Conservation (phyloP, 2,329 filamentous ascomycete genomes). For the Pyrenophora seminiperda region DNA sequence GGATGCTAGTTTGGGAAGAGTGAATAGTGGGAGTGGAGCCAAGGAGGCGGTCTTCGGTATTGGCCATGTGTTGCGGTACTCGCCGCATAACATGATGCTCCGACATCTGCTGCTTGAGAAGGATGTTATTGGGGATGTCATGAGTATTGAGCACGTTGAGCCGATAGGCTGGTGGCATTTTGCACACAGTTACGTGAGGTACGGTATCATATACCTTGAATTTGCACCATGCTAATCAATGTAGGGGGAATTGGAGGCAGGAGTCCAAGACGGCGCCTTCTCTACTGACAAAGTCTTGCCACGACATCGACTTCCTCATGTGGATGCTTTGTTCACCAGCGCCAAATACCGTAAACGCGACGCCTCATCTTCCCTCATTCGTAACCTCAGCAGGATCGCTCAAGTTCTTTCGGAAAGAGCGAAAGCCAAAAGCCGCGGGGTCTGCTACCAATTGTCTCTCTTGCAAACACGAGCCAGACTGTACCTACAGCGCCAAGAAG, state of each 20-base stretch:
- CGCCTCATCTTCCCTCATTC: constrained; percentile 73
- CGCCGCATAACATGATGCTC: constrained; percentile 86
- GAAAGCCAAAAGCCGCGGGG: constrained; percentile 78
- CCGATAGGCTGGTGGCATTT: constrained; percentile 98
- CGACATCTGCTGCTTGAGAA: constrained; percentile 77
- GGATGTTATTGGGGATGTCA: constrained; percentile 77
- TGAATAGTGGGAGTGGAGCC: no score
- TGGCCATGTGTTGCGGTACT: constrained; percentile 92
- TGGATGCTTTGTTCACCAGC: constrained; percentile 85
- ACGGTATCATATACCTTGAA: constrained; percentile 20
- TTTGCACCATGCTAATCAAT: constrained; percentile 1
- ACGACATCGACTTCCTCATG: constrained; percentile 90
- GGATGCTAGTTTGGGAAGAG: constrained; percentile 3
- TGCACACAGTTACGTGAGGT: constrained; percentile 63
- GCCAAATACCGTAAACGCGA: constrained; percentile 43
- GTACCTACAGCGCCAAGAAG: constrained; percentile 83
- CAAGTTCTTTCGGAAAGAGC: constrained; percentile 74
- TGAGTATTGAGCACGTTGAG: constrained; percentile 89
- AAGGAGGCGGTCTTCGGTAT: constrained; percentile 73
- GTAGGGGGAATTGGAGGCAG: constrained; percentile 87
- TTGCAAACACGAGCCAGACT: constrained; percentile 75
- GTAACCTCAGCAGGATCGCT: constrained; percentile 78
- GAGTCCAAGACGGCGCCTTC: constrained; percentile 77
- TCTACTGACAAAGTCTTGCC: constrained; percentile 91
- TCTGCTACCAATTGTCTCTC: constrained; percentile 83